Evolutionary conservation across 129 eudicot species (phyloP).

Genomic region (Artemisia annua): DNA sequence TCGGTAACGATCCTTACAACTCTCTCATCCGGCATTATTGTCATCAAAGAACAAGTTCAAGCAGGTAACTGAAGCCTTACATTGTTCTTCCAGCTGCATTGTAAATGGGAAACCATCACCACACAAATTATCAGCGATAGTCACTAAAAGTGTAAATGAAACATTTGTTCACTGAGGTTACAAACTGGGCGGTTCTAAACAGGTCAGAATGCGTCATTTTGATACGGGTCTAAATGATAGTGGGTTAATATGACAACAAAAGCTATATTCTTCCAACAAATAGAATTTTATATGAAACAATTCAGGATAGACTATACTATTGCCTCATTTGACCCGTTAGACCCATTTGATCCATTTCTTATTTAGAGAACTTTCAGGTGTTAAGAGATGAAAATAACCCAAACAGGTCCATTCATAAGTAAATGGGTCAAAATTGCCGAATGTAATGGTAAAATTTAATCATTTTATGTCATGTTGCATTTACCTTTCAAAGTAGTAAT

Average conservation of each 20-base stretch:
- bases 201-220: too few relatives aligned
- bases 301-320: too few relatives aligned
- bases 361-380: too few relatives aligned
- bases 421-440: not conserved
- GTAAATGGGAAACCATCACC: not conserved
- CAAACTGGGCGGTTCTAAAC: too few relatives aligned
- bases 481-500: slow-evolving; percentile 94
- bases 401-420: not conserved
- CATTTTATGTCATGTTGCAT: not conserved
- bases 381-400: not conserved
- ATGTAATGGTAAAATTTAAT: not conserved
- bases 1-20: slow-evolving; percentile 23
- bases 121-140: too few relatives aligned
- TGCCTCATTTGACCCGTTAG: slow-evolving; percentile 6
- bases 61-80: slow-evolving; percentile 88
- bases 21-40: slow-evolving; percentile 6
- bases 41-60: slow-evolving; percentile 34
- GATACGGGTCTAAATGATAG: too few relatives aligned
- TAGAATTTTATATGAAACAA: too few relatives aligned
- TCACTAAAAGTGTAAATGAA: too few relatives aligned
- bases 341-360: not conserved
- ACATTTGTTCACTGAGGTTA: too few relatives aligned
- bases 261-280: too few relatives aligned
- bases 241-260: too few relatives aligned
- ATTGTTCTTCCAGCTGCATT: slow-evolving; percentile 91